Evolutionary conservation across 352 stramenopile species (phyloP).

Genomic region (Phytophthora colocasiae): DNA sequence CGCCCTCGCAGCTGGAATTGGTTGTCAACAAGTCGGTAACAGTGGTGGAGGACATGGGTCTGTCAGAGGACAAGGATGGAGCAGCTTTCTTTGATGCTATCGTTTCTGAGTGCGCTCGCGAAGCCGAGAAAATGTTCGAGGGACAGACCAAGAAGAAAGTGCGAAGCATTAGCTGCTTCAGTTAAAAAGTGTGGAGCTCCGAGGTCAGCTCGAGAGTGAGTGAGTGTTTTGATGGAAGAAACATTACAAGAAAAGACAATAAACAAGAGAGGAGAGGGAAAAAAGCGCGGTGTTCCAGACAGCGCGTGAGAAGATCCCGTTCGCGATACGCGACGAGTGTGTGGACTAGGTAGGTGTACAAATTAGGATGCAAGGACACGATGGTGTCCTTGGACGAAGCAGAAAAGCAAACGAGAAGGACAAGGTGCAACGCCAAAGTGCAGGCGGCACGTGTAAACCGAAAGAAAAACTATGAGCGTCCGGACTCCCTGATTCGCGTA

Average conservation of each 20-base stretch:
- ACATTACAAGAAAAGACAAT: slow-evolving; percentile 50
- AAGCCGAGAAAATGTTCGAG: slow-evolving; percentile 56
- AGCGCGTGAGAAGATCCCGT: slow-evolving; percentile 17
- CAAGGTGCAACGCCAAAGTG: slow-evolving; percentile 21
- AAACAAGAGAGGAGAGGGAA: slow-evolving; percentile 40
- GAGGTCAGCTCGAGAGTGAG: slow-evolving; percentile 21
- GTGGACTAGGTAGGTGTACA: slow-evolving; percentile 42
- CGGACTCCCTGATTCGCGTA: slow-evolving; percentile 2
- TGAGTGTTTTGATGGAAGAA: slow-evolving; percentile 69
- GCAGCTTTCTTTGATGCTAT: slow-evolving; percentile 59
- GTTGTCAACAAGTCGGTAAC: slow-evolving; percentile 57
- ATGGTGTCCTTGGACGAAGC: slow-evolving; percentile 21
- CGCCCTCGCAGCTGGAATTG: slow-evolving; percentile 79
- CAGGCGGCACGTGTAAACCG: slow-evolving; percentile 33
- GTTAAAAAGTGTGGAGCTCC: slow-evolving; percentile 41
- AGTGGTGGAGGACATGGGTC: slow-evolving; percentile 39
- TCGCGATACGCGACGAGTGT: slow-evolving; percentile 11
- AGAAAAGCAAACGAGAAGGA: slow-evolving; percentile 24
- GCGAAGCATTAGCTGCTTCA: slow-evolving; percentile 90
- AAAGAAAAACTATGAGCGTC: slow-evolving; percentile 38
- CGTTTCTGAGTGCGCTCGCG: slow-evolving; percentile 53
- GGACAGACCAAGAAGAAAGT: slow-evolving; percentile 86
- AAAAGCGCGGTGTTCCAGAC: slow-evolving; percentile 11
- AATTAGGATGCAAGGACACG: slow-evolving; percentile 29
- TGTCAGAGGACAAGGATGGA: slow-evolving; percentile 47